A percentile compares a stretch with the other conserved stretches of the same genome.
phyloP scores from a whole-genome alignment of 2,329 filamentous ascomycete species.

The Sclerotinia subarctica region DNA sequence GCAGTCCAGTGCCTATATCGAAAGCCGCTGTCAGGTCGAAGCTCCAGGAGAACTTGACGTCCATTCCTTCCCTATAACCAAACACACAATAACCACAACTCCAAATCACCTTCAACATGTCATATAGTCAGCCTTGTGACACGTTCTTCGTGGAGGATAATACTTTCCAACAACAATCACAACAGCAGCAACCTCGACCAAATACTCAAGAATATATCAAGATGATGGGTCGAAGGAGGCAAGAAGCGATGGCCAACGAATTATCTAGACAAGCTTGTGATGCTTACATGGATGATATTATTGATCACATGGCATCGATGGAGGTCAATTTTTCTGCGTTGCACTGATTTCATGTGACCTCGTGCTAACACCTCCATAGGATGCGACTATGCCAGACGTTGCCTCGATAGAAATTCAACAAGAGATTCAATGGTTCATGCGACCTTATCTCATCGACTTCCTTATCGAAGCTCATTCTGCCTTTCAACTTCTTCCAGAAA shows the following conservation, averaged over 20 bases:
- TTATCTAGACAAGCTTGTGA: conserved; percentile 80
- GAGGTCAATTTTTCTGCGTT: conserved; percentile 52
- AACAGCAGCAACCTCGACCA: conserved; percentile 26
- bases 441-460: conserved; percentile 96
- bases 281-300: conserved; percentile 91
- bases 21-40: conserved; percentile 37
- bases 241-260: conserved; percentile 85
- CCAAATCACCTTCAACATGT: conserved; percentile 33
- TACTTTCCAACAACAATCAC: conserved; percentile 17
- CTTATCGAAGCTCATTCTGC: conserved; percentile 94
- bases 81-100: conserved; percentile 17
- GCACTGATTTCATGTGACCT: conserved; percentile 8
- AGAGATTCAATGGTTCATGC: conserved; percentile 99
- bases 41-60: conserved; percentile 41
- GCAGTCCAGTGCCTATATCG: conserved; percentile 31
- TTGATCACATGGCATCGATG: conserved; percentile 94
- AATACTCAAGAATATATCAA: conserved; percentile 69
- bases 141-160: conserved; percentile 64
- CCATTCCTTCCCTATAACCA: conserved; percentile 34
- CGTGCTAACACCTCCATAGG: conserved; percentile 45
- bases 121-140: conserved; percentile 54
- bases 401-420: conserved; percentile 98
- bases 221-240: conserved; percentile 74
- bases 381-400: conserved; percentile 89
- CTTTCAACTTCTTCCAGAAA: conserved; percentile 90